Percentiles rank a stretch among this genome's conserved stretches.
phyloP scores from a whole-genome alignment of 2,329 filamentous ascomycete genomes.

The Stachybotrys elegans region DNA sequence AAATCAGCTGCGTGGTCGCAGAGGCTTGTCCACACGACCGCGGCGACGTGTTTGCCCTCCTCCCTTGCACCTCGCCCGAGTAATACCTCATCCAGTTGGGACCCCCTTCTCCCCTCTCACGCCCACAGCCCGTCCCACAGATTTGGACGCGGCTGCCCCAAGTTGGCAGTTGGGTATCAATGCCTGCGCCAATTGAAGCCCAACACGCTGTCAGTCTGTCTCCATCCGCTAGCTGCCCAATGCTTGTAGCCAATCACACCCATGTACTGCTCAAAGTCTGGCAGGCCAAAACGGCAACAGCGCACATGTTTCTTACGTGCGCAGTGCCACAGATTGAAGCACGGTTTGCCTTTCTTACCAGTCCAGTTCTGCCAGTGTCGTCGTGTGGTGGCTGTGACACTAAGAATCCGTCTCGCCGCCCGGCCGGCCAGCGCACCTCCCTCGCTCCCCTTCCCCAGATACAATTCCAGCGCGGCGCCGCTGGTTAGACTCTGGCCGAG shows the following conservation, averaged over 20 bases:
- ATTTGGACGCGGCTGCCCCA: constrained; percentile 10
- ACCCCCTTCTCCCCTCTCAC: constrained; percentile 3
- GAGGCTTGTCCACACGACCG: not conserved
- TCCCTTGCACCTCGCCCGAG: not conserved
- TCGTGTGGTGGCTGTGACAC: too few relatives aligned
- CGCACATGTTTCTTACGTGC: too few relatives aligned
- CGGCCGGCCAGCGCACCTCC: too few relatives aligned
- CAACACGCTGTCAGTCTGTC: constrained; percentile 20
- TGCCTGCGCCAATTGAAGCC: constrained; percentile 31
- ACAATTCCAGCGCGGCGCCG: too few relatives aligned
- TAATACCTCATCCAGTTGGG: not conserved
- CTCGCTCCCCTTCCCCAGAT: too few relatives aligned
- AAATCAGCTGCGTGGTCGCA: too few relatives aligned
- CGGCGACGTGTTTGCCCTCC: not conserved
- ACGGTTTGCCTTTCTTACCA: too few relatives aligned
- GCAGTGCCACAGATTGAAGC: too few relatives aligned
- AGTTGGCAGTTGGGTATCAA: constrained; percentile 36
- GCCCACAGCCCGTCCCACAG: constrained; percentile 4
- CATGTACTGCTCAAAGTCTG: not conserved
- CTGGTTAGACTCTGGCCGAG: too few relatives aligned
- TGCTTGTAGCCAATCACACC: constrained; percentile 17
- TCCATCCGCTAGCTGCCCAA: constrained; percentile 21
- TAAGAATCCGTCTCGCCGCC: too few relatives aligned
- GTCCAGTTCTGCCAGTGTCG: too few relatives aligned
- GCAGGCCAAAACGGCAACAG: too few relatives aligned